Conservation (phyloP, 768 basidiomycete species). For the Kwoniella botswanensis region DNA sequence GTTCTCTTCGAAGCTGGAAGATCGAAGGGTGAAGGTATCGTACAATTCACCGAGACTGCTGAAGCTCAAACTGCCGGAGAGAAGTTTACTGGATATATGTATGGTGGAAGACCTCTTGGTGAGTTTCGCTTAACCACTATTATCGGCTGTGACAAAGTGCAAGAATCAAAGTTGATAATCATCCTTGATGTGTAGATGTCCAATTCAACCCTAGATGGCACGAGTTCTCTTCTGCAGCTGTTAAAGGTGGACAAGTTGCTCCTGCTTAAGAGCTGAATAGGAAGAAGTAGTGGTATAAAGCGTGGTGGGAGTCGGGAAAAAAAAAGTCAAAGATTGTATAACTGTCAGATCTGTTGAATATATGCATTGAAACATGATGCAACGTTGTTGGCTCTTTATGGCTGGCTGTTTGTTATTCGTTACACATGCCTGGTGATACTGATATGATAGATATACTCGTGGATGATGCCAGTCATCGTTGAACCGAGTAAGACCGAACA, state of each 20-base stretch:
- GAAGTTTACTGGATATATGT: slow-evolving; percentile 95
- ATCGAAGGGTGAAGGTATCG: slow-evolving; percentile 93
- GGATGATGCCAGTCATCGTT: neutral
- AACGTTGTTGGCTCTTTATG: neutral
- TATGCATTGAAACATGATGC: neutral
- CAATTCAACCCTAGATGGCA: slow-evolving; percentile 97
- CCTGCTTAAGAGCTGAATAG: slow-evolving; percentile 20
- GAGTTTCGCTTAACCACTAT: slow-evolving; percentile 45
- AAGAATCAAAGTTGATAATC: neutral
- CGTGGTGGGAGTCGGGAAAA: neutral
- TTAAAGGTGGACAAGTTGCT: slow-evolving; percentile 67
- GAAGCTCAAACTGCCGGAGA: slow-evolving; percentile 98
- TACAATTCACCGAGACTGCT: slow-evolving; percentile 82
- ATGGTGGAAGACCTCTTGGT: slow-evolving; percentile 87
- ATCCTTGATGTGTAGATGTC: slow-evolving; percentile 66
- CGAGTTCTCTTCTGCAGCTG: slow-evolving; percentile 84
- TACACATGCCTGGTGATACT: too few species aligned
- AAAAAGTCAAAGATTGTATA: neutral
- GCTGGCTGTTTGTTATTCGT: too few species aligned
- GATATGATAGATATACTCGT: neutral
- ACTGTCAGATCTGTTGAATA: neutral
- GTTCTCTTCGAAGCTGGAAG: slow-evolving; percentile 90
- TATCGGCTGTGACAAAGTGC: too few species aligned
- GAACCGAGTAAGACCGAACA: slow-evolving; percentile 16
- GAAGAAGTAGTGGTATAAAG: neutral